Base-by-base conservation (phyloP, 108 stramenopile genomes). In the Pseudonitzschia delicatissima region DNA sequence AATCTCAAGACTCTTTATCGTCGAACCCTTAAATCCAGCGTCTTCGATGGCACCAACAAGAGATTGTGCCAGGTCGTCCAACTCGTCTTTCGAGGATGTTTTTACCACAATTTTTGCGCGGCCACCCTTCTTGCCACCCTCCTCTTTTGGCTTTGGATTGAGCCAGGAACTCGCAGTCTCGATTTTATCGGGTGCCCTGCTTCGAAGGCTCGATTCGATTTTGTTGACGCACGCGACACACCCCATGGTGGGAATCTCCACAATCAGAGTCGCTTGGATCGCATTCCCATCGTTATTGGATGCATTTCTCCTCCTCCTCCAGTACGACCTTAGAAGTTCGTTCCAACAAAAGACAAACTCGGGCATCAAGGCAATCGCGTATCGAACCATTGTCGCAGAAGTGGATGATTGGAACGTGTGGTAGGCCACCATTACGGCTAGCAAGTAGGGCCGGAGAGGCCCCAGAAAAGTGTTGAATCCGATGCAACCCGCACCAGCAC, bases 211-310 rank as follows among this genome's bases (percentile, higher is more conserved):
- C 11, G 73, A 47, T 49, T 90, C 78, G 49, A 93, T 78, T 44
- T 87, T 88, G 64, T 90, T 83, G 53, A 94, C 79, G 60, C 93
- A 94, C 7, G 88, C 88, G 23, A 90, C 84, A 69, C 93, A 94
- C 45, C 93, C 93, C 93, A 94, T 94, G 49, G 77, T 73, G 13
- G 90, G 88, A 49, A 90, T 67, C 44, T 81, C 74, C 0, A 94
- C 37, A 20, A 66, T 51, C n/a, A 93, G 52, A 20, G 39, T 64
- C 3, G 67, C 61, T 35, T 35, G 37, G 47, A 2, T 23, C 42
- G 42, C 42, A 7, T 3, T 17, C n/a, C 28, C 59, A 40, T 44
- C 33, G 57, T 39, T 42, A 28, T n/a, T 45, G 8, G 11, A 6
- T 55, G 15, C 31, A n/a, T 45, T 47, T 36, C 29, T 15, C n/a